Percentiles rank a stretch among this genome's conserved stretches.
Conservation (phyloP, 1,139 yeast species). For the Candida tropicalis region DNA sequence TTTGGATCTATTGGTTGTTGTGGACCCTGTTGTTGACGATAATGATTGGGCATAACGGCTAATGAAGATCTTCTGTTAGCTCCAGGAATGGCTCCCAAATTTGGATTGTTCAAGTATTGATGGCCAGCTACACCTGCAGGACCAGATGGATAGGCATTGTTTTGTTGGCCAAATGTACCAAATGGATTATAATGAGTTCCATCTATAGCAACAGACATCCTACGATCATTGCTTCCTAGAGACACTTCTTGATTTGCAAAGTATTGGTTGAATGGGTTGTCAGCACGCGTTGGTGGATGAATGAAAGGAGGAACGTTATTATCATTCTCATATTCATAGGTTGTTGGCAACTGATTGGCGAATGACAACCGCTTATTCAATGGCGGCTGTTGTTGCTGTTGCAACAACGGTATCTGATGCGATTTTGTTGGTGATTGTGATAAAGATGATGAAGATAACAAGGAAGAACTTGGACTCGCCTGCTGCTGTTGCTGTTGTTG, state of each 20-base stretch:
- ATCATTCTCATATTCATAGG: slow-evolving; percentile 45
- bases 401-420: slow-evolving; percentile 27
- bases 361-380: slow-evolving; percentile 39
- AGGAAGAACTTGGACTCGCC: slow-evolving; percentile 4
- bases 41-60: slow-evolving; percentile 29
- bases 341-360: slow-evolving; percentile 52
- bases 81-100: slow-evolving; percentile 6
- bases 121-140: slow-evolving; percentile 11
- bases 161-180: slow-evolving; percentile 10
- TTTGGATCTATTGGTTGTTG: slow-evolving; percentile 12
- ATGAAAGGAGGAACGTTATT: slow-evolving; percentile 31
- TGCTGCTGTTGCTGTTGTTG: slow-evolving; percentile 12
- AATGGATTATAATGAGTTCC: slow-evolving; percentile 22
- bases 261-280: slow-evolving; percentile 50
- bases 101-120: slow-evolving; percentile 10
- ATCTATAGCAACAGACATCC: slow-evolving; percentile 50
- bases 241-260: slow-evolving; percentile 44
- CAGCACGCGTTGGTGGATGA: slow-evolving; percentile 52
- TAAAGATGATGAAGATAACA: slow-evolving; percentile 14
- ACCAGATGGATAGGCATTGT: slow-evolving; percentile 14
- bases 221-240: slow-evolving; percentile 34
- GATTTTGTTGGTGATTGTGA: slow-evolving; percentile 36
- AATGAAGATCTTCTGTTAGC: slow-evolving; percentile 39
- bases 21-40: slow-evolving; percentile 20
- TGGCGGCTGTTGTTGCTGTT: slow-evolving; percentile 28